phyloP scores from a whole-genome alignment of 106 monocot genomes.

The Narthecium ossifragum region DNA sequence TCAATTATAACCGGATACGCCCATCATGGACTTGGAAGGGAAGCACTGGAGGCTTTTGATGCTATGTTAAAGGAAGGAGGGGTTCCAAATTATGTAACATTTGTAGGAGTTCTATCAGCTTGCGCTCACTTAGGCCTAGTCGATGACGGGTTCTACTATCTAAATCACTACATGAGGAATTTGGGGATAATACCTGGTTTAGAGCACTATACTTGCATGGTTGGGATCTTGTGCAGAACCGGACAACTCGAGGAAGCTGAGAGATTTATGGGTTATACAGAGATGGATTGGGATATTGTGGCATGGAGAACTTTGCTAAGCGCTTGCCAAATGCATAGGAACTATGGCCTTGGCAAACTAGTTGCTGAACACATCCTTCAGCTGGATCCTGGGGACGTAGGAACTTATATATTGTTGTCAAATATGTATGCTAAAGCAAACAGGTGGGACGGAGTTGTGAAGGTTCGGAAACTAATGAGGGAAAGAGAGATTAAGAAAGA shows the following conservation, averaged over 20 bases:
- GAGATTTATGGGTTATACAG: constrained; percentile 33
- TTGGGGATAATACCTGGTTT: constrained; percentile 39
- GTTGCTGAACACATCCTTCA: constrained; percentile 47
- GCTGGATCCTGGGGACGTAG: constrained; percentile 49
- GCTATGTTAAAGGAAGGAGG: constrained; percentile 31
- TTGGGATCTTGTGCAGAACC: constrained; percentile 51
- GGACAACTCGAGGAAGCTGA: constrained; percentile 48
- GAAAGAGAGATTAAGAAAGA: constrained; percentile 57
- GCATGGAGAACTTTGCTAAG: constrained; percentile 65
- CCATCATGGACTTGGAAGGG: constrained; percentile 43
- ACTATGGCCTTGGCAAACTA: constrained; percentile 36
- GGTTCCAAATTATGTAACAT: constrained; percentile 50
- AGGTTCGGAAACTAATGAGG: constrained; percentile 53
- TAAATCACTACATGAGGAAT: constrained; percentile 35
- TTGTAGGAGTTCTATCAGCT: constrained; percentile 53
- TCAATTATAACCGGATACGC: constrained; percentile 56
- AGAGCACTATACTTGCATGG: constrained; percentile 73
- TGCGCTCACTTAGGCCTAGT: constrained; percentile 54
- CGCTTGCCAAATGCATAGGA: constrained; percentile 44
- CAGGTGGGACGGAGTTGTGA: constrained; percentile 53
- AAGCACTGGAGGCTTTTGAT: constrained; percentile 47
- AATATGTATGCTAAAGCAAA: constrained; percentile 63
- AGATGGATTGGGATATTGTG: constrained; percentile 42
- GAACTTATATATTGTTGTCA: constrained; percentile 52
- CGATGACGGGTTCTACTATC: constrained; percentile 43